Evolutionary conservation across 768 basidiomycete genomes (phyloP).

Genomic region (Russula sp.): DNA sequence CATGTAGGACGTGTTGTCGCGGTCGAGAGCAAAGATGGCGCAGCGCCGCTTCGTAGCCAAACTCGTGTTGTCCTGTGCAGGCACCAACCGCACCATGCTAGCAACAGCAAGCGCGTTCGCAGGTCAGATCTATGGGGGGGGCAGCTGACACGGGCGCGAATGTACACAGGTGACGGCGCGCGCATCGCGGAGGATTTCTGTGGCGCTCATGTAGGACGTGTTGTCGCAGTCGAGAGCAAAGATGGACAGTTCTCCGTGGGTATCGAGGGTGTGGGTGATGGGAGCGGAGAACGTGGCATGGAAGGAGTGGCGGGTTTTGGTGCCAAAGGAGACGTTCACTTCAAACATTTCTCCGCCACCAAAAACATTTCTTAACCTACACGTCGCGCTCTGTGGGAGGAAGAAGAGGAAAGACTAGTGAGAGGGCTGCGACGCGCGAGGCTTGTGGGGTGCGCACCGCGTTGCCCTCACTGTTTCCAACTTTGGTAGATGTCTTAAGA

Average conservation of each 20-base stretch:
- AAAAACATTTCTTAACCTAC: constrained; percentile 78
- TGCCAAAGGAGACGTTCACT: constrained; percentile 77
- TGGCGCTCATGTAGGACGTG: constrained; percentile 66
- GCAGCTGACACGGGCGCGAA: constrained; percentile 21
- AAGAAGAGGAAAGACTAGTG: constrained; percentile 2
- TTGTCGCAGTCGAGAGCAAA: constrained; percentile 80
- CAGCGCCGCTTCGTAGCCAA: too few species aligned
- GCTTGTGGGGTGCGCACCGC: constrained; percentile 53
- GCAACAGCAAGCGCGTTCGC: background rate
- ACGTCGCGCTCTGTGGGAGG: constrained; percentile 59
- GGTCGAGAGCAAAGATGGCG: constrained; percentile 65
- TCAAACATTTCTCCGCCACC: constrained; percentile 88
- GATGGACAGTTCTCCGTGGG: constrained; percentile 61
- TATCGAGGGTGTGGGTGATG: constrained; percentile 52
- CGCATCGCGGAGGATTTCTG: constrained; percentile 57
- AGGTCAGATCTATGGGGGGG: constrained; percentile 5
- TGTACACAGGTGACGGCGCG: constrained; percentile 73
- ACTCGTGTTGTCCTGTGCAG: too few species aligned
- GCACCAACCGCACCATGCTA: constrained; percentile 11
- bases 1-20: constrained; percentile 76
- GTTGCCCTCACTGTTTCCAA: constrained; percentile 89
- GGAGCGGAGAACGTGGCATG: constrained; percentile 63
- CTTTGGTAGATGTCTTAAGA: constrained; percentile 79
- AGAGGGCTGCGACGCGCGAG: background rate
- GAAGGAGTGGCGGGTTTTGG: constrained; percentile 80